Percentiles rank a stretch among this genome's conserved stretches.
Conservation (phyloP, 148 eudicot species). For the Silene conica region DNA sequence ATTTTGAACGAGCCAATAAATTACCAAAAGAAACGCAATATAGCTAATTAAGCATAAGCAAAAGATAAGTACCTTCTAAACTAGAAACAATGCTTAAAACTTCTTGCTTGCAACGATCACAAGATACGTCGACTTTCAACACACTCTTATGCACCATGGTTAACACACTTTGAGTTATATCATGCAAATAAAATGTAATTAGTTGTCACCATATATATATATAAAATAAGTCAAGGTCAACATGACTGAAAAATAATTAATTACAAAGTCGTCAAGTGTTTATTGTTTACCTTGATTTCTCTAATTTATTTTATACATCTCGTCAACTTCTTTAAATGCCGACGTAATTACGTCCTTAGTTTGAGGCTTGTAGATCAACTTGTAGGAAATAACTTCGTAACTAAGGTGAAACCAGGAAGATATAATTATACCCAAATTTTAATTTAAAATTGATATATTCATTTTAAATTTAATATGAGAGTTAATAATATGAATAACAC, state of each 20-base stretch:
- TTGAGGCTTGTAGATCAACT: too few species aligned
- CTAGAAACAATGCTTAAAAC: constrained; percentile 42
- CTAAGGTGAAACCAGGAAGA: too few species aligned
- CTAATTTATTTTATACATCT: neutral
- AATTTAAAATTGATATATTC: too few species aligned
- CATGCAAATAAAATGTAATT: neutral
- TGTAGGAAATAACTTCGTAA: too few species aligned
- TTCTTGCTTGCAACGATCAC: constrained; percentile 46
- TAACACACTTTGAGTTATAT: neutral
- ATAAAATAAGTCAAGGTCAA: neutral
- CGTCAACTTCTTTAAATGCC: neutral
- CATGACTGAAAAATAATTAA: neutral
- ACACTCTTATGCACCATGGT: constrained; percentile 37
- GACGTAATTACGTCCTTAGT: neutral
- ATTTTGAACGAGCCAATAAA: too few species aligned
- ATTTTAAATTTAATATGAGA: too few species aligned
- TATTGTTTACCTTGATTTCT: neutral
- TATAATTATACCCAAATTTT: too few species aligned
- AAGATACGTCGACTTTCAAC: constrained; percentile 36
- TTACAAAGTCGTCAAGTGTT: too few species aligned
- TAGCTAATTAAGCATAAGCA: too few species aligned
- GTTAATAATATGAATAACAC: too few species aligned
- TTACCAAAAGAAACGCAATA: too few species aligned
- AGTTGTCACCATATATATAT: constrained; percentile 9
- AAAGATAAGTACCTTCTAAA: constrained; percentile 33